A percentile compares a stretch with the other conserved stretches of the same genome.
phyloP scores from a whole-genome alignment of 306 rosid genomes.

The Adenanthera pavonina region DNA sequence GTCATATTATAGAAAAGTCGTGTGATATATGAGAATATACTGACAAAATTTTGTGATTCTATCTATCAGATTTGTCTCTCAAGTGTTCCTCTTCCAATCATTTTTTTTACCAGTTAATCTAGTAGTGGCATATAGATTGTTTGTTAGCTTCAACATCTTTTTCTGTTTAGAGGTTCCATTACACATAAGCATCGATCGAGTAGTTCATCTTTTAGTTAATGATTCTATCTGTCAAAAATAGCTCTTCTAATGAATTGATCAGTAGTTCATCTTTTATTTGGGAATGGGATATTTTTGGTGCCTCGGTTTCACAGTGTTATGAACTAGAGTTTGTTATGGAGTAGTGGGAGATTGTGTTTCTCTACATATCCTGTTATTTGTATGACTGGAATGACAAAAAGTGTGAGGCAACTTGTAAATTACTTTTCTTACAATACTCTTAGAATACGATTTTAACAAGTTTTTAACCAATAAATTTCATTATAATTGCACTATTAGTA shows the following conservation, averaged over 20 bases:
- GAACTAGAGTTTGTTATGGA: no score
- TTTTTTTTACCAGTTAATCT: not conserved
- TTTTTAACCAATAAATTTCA: not conserved
- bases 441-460: no score
- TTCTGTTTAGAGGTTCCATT: not conserved
- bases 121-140: not conserved
- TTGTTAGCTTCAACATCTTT: not conserved
- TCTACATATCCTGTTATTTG: not conserved
- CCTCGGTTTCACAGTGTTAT: no score
- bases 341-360: no score
- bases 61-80: not conserved
- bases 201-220: not conserved
- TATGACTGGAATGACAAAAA: no score
- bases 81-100: not conserved
- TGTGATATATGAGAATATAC: not conserved
- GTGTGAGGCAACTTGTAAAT: no score
- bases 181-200: not conserved
- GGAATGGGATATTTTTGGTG: not conserved
- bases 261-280: not conserved
- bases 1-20: not conserved
- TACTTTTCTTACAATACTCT: no score
- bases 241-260: no score
- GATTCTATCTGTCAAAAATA: not conserved
- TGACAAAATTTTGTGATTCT: not conserved
- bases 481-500: not conserved